These are phyloP conservation scores for Aspergillus udagawae DNA, from an alignment of 2,329 filamentous ascomycete species.

Conservation along the genomic window DNA sequence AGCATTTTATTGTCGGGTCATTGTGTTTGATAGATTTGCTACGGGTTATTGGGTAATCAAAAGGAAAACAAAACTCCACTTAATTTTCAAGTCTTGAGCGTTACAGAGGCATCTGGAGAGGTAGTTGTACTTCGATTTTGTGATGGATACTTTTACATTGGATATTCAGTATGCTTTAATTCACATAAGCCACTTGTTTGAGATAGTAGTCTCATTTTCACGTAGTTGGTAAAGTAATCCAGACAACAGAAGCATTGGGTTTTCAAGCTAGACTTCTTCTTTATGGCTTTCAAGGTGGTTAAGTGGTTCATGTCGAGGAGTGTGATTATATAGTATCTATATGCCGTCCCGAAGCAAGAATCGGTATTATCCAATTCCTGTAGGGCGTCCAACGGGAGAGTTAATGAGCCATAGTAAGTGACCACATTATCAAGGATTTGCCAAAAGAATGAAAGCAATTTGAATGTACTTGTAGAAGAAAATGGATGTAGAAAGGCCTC, in stretches of 20 bases:
- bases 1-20: constrained; percentile 6
- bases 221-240: too few relatives aligned
- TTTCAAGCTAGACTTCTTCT: too few relatives aligned
- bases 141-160: neutral
- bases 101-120: neutral
- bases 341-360: too few relatives aligned
- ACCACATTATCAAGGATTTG: too few relatives aligned
- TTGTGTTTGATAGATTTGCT: constrained; percentile 15
- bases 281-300: too few relatives aligned
- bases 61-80: constrained; percentile 18
- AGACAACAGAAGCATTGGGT: too few relatives aligned
- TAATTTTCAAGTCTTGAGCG: constrained; percentile 6
- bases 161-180: neutral
- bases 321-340: too few relatives aligned
- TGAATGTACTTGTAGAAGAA: neutral
- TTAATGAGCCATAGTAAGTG: too few relatives aligned
- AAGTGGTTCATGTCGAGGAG: too few relatives aligned
- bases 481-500: neutral
- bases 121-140: neutral
- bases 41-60: constrained; percentile 7
- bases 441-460: too few relatives aligned
- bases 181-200: neutral
- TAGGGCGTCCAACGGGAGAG: too few relatives aligned
- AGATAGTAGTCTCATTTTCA: neutral
- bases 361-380: too few relatives aligned